Conservation (phyloP, 352 stramenopile species). For the Phytophthora megakarya region DNA sequence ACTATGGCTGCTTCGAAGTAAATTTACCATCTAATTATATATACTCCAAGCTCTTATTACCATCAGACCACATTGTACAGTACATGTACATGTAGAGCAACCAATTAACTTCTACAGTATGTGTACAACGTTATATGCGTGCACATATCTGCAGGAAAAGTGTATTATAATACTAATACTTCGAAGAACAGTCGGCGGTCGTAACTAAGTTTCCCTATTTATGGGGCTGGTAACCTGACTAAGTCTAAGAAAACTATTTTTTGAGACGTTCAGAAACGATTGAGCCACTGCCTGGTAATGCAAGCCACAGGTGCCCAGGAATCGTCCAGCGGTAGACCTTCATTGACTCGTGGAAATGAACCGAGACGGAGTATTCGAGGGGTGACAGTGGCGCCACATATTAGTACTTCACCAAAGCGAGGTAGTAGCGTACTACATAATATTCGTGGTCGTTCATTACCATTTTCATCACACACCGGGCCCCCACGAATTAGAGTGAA, state of each 20-base stretch:
- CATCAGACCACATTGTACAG: too few species aligned
- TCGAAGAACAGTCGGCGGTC: too few species aligned
- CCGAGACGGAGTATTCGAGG: slow-evolving; percentile 20
- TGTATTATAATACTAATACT: too few species aligned
- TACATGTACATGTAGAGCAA: too few species aligned
- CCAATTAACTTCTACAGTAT: too few species aligned
- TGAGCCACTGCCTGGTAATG: not conserved
- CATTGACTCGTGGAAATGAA: not conserved
- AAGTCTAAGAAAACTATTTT: not conserved
- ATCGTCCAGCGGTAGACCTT: not conserved
- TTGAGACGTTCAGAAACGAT: slow-evolving; percentile 4
- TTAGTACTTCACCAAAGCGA: slow-evolving; percentile 7
- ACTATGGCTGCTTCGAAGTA: too few species aligned
- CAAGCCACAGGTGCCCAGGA: not conserved
- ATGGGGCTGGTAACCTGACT: slow-evolving; percentile 7
- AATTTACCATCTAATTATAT: too few species aligned
- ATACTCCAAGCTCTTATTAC: too few species aligned
- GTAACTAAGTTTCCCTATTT: slow-evolving; percentile 5
- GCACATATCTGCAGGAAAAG: not conserved
- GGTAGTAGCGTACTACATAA: slow-evolving; percentile 30
- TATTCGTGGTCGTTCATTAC: slow-evolving; percentile 9
- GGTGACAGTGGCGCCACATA: slow-evolving; percentile 20
- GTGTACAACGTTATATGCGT: too few species aligned
- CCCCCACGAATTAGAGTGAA: not conserved
- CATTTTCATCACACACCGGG: not conserved